A percentile compares a stretch with the other conserved stretches of the same genome.
Conservation (phyloP, 2,329 filamentous ascomycete species). For the Pyricularia grisea region DNA sequence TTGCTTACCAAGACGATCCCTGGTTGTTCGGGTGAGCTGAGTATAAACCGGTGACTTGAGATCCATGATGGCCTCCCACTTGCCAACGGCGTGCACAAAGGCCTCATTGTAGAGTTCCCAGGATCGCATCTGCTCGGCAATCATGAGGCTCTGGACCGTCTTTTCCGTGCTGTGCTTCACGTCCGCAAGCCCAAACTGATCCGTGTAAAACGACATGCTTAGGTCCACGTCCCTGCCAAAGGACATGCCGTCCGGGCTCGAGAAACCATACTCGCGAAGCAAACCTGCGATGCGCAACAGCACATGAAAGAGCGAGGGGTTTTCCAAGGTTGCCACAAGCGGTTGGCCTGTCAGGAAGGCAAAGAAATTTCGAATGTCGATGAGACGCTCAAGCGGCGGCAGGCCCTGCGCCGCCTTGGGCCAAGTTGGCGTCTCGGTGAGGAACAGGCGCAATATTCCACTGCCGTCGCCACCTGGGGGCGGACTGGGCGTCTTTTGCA, state of each 20-base stretch:
- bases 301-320: conserved; percentile 42
- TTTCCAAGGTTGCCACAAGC: conserved; percentile 45
- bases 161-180: conserved; percentile 76
- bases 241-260: conserved; percentile 42
- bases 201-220: conserved; percentile 66
- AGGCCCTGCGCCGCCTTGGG: conserved; percentile 22
- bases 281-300: conserved; percentile 44
- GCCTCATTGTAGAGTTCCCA: conserved; percentile 80
- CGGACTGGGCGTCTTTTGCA: conserved; percentile 24
- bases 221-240: conserved; percentile 52
- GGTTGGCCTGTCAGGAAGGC: conserved; percentile 56
- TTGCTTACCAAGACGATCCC: conserved; percentile 49
- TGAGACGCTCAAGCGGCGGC: conserved; percentile 39
- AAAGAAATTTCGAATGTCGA: conserved; percentile 55
- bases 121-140: conserved; percentile 80
- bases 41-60: conserved; percentile 60
- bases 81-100: conserved; percentile 84
- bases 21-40: conserved; percentile 61
- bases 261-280: conserved; percentile 49
- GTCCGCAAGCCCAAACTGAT: conserved; percentile 69
- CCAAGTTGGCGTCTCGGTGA: conserved; percentile 35
- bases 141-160: conserved; percentile 78
- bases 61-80: conserved; percentile 63
- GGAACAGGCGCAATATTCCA: conserved; percentile 40
- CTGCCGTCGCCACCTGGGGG: conserved; percentile 26